Evolutionary conservation across 805 yeast genomes (phyloP), one percentile per base, ranked within the genome.

Genomic region (Allodekkera sacchari): DNA sequence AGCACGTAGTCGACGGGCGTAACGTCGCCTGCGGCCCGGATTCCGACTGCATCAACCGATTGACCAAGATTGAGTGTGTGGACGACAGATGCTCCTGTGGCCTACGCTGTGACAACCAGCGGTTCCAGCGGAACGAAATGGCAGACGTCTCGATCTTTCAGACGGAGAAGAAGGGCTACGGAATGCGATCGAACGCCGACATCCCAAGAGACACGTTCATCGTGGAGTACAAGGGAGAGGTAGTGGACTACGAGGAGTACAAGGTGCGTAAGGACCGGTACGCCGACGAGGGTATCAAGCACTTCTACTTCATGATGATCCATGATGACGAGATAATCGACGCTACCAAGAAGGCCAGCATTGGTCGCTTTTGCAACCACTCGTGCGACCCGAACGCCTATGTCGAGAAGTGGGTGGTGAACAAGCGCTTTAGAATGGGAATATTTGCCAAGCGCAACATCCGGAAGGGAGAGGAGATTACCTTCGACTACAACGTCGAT

Each of bases 381-480:
- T 84, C 95, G 14, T 89, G 98, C 56, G 77, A 74, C 47, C 98
- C 98, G 9, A 92, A 92, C 55, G 89, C 95, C 15, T 84, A 73
- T 47, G 95, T 89, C 26, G 96, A 89, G 55, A 89, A 89, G 61
- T 89, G 98, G 98, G 92, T 88, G 12, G 97, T 89, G 10, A 87
- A 87, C 18, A 83, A 82, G 37, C 81, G 84, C 52, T 65, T 85
- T 35, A 69, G 85, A 42, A 92, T 92, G 97, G 98, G 97, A 18
- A 82, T 89, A 16, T 92, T 89, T 53, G 83, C 96, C 31, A 82
- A 82, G 44, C 64, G 95, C 41, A 57, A 65, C 18, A 84, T 89
- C 32, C 27, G 42, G 6, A 55, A 56, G 37, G 96, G 95, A 33
- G 97, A 92, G 55, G 98, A 89, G 53, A 74, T 89, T 43, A 84